Conservation (phyloP, 345 rosid genomes). For the Gossypium stocksii region DNA sequence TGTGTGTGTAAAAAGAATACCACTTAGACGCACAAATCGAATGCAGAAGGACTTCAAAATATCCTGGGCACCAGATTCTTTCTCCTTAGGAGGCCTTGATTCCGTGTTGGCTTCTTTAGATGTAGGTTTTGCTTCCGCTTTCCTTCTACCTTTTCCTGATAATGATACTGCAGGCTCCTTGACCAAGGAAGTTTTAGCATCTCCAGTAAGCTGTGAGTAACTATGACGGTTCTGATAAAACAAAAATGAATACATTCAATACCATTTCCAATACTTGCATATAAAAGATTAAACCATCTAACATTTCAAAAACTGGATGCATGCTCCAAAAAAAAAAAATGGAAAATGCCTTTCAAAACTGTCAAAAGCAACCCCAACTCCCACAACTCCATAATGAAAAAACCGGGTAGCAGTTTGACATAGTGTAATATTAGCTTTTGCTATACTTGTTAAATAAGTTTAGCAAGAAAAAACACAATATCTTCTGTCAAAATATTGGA, state of each 20-base stretch:
- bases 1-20: conserved; percentile 89
- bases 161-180: conserved; percentile 38
- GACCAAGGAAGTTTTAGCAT: conserved; percentile 29
- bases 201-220: conserved; percentile 53
- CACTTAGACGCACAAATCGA: conserved; percentile 82
- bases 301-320: background rate
- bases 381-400: background rate
- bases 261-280: background rate
- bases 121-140: conserved; percentile 43
- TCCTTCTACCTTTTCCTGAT: conserved; percentile 62
- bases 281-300: background rate
- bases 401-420: background rate
- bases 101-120: conserved; percentile 46
- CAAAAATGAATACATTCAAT: background rate
- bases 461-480: background rate
- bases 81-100: conserved; percentile 44
- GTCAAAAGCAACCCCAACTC: background rate
- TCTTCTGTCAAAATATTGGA: background rate
- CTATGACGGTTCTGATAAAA: conserved; percentile 64
- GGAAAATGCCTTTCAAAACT: background rate
- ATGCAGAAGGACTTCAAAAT: conserved; percentile 58
- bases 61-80: conserved; percentile 37
- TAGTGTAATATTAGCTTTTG: background rate
- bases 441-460: background rate
- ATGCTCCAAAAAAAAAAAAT: background rate